Conservation (phyloP, 371 early-diverging fungal genomes). For the Mortierella sp. region DNA sequence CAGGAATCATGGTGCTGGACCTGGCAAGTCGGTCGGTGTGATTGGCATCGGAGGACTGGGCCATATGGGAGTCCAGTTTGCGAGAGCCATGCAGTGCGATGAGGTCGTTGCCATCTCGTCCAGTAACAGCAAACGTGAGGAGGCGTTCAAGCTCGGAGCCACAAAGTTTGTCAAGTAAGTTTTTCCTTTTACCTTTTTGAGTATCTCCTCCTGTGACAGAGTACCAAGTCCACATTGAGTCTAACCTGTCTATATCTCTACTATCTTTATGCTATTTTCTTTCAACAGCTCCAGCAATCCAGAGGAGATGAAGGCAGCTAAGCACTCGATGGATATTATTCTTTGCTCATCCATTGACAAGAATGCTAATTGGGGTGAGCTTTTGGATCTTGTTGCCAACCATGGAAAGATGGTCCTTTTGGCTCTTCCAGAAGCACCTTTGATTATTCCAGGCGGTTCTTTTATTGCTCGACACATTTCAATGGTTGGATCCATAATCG, state of each 20-base stretch:
- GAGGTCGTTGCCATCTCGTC: slow-evolving; percentile 9
- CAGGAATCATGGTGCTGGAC: slow-evolving; percentile 53
- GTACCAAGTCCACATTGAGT: background rate
- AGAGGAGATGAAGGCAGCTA: slow-evolving; percentile 24
- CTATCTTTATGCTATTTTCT: background rate
- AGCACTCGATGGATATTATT: slow-evolving; percentile 57
- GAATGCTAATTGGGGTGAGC: slow-evolving; percentile 58
- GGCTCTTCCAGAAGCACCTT: too few species aligned
- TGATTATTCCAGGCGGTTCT: too few species aligned
- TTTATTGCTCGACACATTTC: slow-evolving; percentile 15
- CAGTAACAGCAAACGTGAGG: slow-evolving; percentile 5
- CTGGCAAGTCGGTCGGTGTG: slow-evolving; percentile 64
- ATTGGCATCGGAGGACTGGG: slow-evolving; percentile 76
- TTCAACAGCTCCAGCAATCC: slow-evolving; percentile 21
- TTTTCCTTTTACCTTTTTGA: background rate
- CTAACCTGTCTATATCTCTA: background rate
- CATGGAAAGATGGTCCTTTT: too few species aligned
- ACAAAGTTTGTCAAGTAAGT: slow-evolving; percentile 53
- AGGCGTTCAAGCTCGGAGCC: slow-evolving; percentile 73
- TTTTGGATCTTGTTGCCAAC: too few species aligned
- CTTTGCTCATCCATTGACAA: slow-evolving; percentile 64
- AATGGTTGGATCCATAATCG: slow-evolving; percentile 76
- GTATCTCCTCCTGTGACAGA: background rate
- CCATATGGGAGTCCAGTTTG: slow-evolving; percentile 72
- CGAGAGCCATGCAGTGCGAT: slow-evolving; percentile 46